Base-by-base conservation (phyloP, 768 basidiomycete genomes). In the Tulasnella sp. region DNA sequence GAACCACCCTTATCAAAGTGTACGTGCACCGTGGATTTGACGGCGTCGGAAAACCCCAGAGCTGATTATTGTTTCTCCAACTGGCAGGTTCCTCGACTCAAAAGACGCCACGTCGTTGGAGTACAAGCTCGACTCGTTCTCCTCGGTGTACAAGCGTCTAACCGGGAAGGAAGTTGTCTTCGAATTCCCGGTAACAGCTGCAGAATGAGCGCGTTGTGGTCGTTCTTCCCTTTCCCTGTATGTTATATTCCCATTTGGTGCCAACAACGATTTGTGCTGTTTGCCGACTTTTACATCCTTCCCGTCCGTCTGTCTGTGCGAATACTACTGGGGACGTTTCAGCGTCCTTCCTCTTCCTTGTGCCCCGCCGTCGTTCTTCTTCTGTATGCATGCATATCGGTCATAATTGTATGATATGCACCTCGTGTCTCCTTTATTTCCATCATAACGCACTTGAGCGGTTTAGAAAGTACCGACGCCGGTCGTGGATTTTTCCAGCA, bases 61-160 rank as follows among this genome's bases (percentile, higher is more conserved):
- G 49, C 49, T 49, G 49, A 49, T 49, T 49, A n/a, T 19, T n/a
- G 49, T 49, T 49, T n/a, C 49, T 49, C n/a, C n/a, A n/a, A 15
- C 3, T 37, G 78, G 31, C 83, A 99, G 97, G 80, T 92, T 96
- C 88, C 92, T 99, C 80, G 97, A 99, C 88, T 87, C 94, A 79
- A 99, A 99, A 85, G 97, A 99, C 83, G 90, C 95, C 76, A 99
- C 96, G 83, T 93, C 94, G 82, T 88, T 99, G 83, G 97, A 99
- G 88, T 98, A 99, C 92, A 99, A 99, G 89, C 89, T 99, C 81
- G 97, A 99, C 86, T 97, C 96, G 79, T 99, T 99, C 88, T 93
- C 96, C 70, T 96, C 94, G 54, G 94, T 99, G 79, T 98, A 97
- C 89, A 93, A 92, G 82, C 89, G 92, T 79, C 86, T 97, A 83